Base-by-base conservation (phyloP, 2,329 filamentous ascomycete species). In the Trichoderma hamatum region DNA sequence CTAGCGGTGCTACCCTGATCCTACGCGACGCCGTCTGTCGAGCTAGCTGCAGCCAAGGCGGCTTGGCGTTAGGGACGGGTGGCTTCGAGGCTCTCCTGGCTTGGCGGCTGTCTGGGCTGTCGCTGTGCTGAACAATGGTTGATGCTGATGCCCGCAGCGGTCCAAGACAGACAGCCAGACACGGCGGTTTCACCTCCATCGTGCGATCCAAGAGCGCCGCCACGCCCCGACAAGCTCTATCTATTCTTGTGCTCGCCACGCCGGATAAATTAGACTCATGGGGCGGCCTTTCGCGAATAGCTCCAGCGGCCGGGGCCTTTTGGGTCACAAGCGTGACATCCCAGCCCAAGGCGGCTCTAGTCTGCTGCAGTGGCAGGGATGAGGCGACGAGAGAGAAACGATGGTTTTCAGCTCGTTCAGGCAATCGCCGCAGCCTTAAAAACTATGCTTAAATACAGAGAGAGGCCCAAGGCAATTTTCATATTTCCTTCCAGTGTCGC, bases 381-480 rank as follows among this genome's bases (percentile, higher is more conserved):
- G 54, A n/a, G 52, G 52, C 52, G 26, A 58, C 28, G n/a, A 56
- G 9, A 11, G 49, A 19, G 51, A 58, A 24, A 46, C 16, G 30
- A 59, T 36, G 28, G 39, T 51, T 21, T 59, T 67, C 64, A 67
- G 64, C 64, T 67, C 64, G 5, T 67, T 67, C n/a, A 16, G 64
- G 64, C 64, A 67, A 51, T 67, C 30, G 64, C 54, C 52, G 64
- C 39, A 24, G 54, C 39, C 13, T 59, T 24, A 34, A 67, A 59
- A 67, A 59, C 64, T 67, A 67, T 67, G 64, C 64, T 67, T 67
- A 67, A 67, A 67, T 59, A 34, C 52, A 51, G 16, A 32, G 46
- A 67, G n/a, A 21, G 32, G 52, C 21, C 64, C 64, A n/a, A 19
- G 30, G 7, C 6, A 10, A 34, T 49, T 58, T 14, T 43, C 51